These are phyloP conservation scores for Rhamnella rubrinervis DNA, from an alignment of 331 rosid species.

Conservation along the genomic window DNA sequence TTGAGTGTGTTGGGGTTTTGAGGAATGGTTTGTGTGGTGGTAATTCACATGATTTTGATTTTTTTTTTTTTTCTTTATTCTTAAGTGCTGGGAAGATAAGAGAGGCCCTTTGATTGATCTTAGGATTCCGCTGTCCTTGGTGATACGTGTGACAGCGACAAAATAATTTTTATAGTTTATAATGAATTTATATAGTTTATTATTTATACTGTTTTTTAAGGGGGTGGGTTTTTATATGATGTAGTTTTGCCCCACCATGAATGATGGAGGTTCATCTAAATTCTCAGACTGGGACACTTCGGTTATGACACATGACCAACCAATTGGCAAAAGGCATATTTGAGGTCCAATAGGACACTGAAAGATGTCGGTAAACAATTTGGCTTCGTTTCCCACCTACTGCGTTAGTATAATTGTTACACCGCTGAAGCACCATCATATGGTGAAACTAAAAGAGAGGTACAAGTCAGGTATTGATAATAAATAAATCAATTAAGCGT, in stretches of 20 bases:
- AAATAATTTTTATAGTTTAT: background rate
- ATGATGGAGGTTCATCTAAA: slow-evolving; percentile 3
- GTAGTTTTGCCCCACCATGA: slow-evolving; percentile 1
- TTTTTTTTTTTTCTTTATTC: no score
- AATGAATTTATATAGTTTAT: no score
- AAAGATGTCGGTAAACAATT: background rate
- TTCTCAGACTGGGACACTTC: no score
- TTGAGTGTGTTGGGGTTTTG: slow-evolving; percentile 10
- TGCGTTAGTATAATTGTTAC: no score
- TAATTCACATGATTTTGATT: background rate
- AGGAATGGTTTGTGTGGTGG: slow-evolving; percentile 42
- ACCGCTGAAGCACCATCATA: no score
- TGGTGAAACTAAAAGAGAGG: no score
- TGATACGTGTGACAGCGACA: slow-evolving; percentile 25
- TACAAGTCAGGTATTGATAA: no score
- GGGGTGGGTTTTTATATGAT: background rate
- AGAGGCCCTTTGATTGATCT: background rate
- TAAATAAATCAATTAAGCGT: background rate
- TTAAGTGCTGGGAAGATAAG: slow-evolving; percentile 6
- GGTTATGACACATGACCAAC: no score
- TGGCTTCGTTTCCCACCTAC: background rate
- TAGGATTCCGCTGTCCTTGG: slow-evolving; percentile 15
- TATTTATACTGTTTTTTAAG: background rate
- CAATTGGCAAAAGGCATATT: background rate
- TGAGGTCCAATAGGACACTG: background rate